phyloP scores from a whole-genome alignment of 345 rosid species.

The Brassica cretica region DNA sequence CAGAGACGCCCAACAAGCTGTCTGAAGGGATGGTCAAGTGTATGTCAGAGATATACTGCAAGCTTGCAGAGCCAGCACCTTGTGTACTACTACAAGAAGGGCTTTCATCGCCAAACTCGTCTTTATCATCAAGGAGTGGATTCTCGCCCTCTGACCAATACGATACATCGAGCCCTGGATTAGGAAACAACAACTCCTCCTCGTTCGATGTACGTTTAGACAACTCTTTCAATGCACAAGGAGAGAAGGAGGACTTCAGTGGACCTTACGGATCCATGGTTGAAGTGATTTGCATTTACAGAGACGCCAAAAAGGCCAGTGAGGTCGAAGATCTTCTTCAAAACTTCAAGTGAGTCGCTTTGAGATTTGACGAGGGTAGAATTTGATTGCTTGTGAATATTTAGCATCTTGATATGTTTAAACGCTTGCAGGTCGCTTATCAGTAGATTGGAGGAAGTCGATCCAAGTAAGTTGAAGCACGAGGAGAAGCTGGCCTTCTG shows the following conservation, averaged over 20 bases:
- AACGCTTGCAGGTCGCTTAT: conserved; percentile 64
- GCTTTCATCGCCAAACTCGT: conserved; percentile 79
- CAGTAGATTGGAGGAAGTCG: conserved; percentile 68
- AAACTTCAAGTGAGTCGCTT: conserved; percentile 68
- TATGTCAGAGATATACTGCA: conserved; percentile 87
- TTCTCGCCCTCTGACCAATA: conserved; percentile 74
- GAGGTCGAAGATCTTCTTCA: conserved; percentile 80
- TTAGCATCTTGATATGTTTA: conserved; percentile 8
- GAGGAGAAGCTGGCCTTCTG: conserved; percentile 95
- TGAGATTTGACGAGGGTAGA: background rate
- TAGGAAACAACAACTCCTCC: conserved; percentile 71
- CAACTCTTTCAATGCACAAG: conserved; percentile 85
- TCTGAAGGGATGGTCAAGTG: conserved; percentile 97
- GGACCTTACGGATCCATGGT: conserved; percentile 90
- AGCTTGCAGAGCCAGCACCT: conserved; percentile 90
- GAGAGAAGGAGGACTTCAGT: conserved; percentile 85
- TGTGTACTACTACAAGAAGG: conserved; percentile 48
- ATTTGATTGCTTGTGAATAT: background rate
- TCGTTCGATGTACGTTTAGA: conserved; percentile 76
- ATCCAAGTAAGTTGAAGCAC: conserved; percentile 75
- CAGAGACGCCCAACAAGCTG: conserved; percentile 84
- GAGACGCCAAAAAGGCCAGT: conserved; percentile 72
- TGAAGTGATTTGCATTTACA: conserved; percentile 81
- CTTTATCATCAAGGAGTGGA: conserved; percentile 62
- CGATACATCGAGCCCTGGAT: conserved; percentile 84